These are phyloP conservation scores for Globisporangium carolinianum DNA, from an alignment of 352 stramenopile genomes.

Conservation along the genomic window DNA sequence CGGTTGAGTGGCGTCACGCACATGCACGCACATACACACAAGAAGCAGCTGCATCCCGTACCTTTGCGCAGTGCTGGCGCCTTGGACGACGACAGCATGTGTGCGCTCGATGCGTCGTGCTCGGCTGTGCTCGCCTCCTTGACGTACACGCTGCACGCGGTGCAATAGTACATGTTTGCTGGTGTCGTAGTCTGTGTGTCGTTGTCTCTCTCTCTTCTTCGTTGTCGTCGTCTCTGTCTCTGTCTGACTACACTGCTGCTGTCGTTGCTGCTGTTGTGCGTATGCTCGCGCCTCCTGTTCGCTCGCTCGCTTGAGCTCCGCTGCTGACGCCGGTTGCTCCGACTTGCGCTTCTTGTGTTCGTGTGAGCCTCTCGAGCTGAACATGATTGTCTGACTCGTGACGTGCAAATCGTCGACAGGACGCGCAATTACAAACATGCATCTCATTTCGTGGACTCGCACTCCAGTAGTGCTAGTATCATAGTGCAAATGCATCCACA, in stretches of 20 bases:
- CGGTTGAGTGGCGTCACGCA: background rate
- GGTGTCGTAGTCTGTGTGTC: background rate
- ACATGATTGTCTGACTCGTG: too few species aligned
- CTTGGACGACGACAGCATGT: slow-evolving; percentile 39
- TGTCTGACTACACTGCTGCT: background rate
- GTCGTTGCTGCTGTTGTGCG: background rate
- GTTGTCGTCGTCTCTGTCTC: background rate
- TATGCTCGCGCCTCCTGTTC: background rate
- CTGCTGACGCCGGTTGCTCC: too few species aligned
- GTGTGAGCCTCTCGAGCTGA: too few species aligned
- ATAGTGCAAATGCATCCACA: too few species aligned
- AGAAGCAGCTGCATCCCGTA: slow-evolving; percentile 6
- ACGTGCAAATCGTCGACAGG: too few species aligned
- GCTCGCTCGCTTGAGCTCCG: too few species aligned
- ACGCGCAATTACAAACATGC: too few species aligned
- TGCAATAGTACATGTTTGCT: slow-evolving; percentile 49
- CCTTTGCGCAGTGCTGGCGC: slow-evolving; percentile 42
- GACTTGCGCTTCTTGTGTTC: background rate
- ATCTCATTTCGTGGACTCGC: too few species aligned
- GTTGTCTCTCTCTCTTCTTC: background rate
- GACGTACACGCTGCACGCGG: slow-evolving; percentile 56
- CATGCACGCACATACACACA: background rate
- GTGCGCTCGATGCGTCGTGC: slow-evolving; percentile 47
- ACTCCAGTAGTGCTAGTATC: too few species aligned
- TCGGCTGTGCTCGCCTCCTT: slow-evolving; percentile 37